These are phyloP conservation scores for Silene latifolia DNA, from an alignment of 148 eudicot species.

Conservation along the genomic window DNA sequence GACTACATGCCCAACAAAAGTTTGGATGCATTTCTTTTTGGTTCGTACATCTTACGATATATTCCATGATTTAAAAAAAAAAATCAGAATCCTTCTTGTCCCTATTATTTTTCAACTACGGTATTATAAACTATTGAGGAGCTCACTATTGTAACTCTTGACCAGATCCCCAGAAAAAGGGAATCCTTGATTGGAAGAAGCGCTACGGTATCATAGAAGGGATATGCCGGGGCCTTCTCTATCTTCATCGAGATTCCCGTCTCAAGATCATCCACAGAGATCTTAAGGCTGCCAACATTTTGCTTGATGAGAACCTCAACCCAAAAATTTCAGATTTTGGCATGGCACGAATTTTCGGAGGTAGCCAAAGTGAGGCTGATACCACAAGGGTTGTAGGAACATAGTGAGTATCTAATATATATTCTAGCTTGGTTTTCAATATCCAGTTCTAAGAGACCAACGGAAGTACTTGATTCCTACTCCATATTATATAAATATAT, in stretches of 20 bases:
- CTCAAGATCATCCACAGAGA: constrained; percentile 44
- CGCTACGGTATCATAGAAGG: constrained; percentile 30
- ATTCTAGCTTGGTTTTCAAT: background rate
- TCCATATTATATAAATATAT: background rate
- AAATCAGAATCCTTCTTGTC: background rate
- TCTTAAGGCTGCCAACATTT: constrained; percentile 41
- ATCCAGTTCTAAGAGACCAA: background rate
- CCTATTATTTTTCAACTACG: background rate
- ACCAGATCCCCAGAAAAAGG: constrained; percentile 24
- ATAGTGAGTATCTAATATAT: constrained; percentile 25
- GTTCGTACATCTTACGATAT: background rate
- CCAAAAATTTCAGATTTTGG: constrained; percentile 51
- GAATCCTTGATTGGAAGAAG: constrained; percentile 40
- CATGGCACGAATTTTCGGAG: constrained; percentile 37
- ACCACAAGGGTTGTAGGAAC: constrained; percentile 41
- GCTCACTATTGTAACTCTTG: background rate
- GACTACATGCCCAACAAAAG: constrained; percentile 39
- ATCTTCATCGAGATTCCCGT: constrained; percentile 49
- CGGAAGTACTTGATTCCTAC: background rate
- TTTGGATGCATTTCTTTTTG: constrained; percentile 34
- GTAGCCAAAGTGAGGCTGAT: constrained; percentile 27
- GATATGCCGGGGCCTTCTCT: constrained; percentile 41
- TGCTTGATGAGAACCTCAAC: constrained; percentile 31
- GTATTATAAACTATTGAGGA: background rate
- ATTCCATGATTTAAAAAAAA: no score